Base-by-base conservation (phyloP, 2,329 filamentous ascomycete genomes). In the Metarhizium brunneum region DNA sequence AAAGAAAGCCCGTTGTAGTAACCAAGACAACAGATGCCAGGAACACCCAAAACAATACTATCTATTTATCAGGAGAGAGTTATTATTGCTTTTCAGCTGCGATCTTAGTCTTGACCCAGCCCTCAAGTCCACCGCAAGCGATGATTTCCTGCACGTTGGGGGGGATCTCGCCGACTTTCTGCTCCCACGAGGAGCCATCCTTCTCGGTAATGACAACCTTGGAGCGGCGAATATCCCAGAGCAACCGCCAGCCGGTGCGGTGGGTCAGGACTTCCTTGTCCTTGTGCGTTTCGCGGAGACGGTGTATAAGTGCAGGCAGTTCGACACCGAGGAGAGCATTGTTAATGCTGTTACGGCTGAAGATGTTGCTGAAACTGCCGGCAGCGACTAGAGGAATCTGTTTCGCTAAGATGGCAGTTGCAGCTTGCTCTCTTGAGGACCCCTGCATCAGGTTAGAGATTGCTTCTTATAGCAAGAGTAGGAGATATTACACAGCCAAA, bases 71-170 rank as follows among this genome's bases (percentile, higher is more conserved):
- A 42, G 25, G 3, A 18, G 40, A 14, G 40, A 18, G 8, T 42
- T 16, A 4, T 42, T 42, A 2, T 42, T 16, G 40, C 40, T 42
- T 16, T 42, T 42, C 40, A 4, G 40, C 16, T 5, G 40, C 40
- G 14, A 90, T 87, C 68, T 88, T 77, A 56, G 79, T 77, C 77
- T 87, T 87, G 11, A 94, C 87, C 90, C 90, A 95, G 59, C 84
- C 86, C 76, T 92, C 88, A 57, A 95, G 66, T 0, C 90, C 90
- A 3, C 89, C 89, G 52, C 79, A 71, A 0, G 88, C 86, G 63
- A 92, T 88, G 57, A 92, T 90, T 65, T 88, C 88, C 69, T 96
- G 91, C 55, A 96, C 87, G 66, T 92, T 35, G 32, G 87, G 83
- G n/a, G 89, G 88, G 58, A 95, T 68, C 74, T 92, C 87, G 10